Conservation (phyloP, 306 rosid species). For the Acacia crassicarpa region DNA sequence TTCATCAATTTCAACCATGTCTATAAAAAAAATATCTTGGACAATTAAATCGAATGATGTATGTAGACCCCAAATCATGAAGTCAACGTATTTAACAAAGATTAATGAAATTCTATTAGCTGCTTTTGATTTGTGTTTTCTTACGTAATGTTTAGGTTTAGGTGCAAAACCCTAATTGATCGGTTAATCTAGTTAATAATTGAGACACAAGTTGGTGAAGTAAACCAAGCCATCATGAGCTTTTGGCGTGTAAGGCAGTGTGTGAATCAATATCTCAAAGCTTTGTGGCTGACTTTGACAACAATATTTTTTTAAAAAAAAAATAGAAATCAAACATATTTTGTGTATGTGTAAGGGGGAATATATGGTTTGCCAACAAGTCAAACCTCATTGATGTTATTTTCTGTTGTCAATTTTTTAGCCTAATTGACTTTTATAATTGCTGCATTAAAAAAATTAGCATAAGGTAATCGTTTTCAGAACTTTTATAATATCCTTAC, state of each 20-base stretch:
- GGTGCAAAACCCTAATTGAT: background rate
- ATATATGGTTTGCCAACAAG: background rate
- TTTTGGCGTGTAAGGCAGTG: constrained; percentile 35
- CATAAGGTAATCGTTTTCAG: background rate
- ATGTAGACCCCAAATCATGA: background rate
- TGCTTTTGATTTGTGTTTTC: background rate
- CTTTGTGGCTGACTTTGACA: constrained; percentile 52
- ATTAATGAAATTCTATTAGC: background rate
- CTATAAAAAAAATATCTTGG: constrained; percentile 30
- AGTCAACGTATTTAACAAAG: constrained; percentile 5
- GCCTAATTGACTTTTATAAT: background rate
- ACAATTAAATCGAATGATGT: background rate
- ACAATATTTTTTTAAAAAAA: background rate
- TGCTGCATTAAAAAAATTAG: background rate
- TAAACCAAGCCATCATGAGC: constrained; percentile 36
- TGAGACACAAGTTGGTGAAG: constrained; percentile 30
- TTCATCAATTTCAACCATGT: background rate
- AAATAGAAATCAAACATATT: background rate
- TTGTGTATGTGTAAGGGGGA: background rate
- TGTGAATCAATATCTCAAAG: constrained; percentile 29
- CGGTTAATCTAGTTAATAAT: constrained; percentile 12
- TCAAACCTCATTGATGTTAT: background rate
- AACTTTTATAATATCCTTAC: too few relatives aligned
- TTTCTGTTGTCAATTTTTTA: background rate
- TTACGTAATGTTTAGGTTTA: background rate